Evolutionary conservation across 164 flowering plant genomes (phyloP).

Genomic region (Dillenia turbinata): DNA sequence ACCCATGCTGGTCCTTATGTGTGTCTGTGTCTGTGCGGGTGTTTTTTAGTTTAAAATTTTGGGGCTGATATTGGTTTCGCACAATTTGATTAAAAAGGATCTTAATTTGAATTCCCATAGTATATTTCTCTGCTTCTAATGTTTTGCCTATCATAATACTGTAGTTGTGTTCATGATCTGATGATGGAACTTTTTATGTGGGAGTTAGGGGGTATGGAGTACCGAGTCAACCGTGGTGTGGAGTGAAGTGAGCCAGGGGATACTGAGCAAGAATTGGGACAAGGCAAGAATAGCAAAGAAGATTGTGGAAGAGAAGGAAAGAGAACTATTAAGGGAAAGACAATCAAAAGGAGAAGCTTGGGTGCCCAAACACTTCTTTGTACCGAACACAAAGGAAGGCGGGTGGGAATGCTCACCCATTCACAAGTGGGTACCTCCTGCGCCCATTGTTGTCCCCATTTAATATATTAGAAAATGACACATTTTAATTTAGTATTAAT

Average conservation of each 20-base stretch:
- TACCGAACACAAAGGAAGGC: conserved; percentile 32
- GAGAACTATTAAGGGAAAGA: conserved; percentile 49
- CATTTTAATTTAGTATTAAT: too few species aligned
- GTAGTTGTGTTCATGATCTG: too few species aligned
- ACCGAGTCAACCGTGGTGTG: conserved; percentile 76
- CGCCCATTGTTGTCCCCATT: conserved; percentile 52
- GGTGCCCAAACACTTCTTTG: conserved; percentile 62
- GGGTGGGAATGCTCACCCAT: conserved; percentile 60
- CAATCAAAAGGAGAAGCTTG: conserved; percentile 39
- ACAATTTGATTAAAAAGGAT: too few species aligned
- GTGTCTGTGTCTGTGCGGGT: too few species aligned
- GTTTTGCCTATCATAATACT: too few species aligned
- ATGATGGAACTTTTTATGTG: too few species aligned
- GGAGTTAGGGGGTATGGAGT: conserved; percentile 38
- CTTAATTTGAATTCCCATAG: too few species aligned
- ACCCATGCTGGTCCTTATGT: background rate
- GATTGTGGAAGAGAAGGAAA: conserved; percentile 52
- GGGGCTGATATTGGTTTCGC: too few species aligned
- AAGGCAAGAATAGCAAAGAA: conserved; percentile 69
- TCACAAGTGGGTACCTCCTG: conserved; percentile 38
- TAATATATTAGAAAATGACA: background rate
- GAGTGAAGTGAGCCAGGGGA: conserved; percentile 57
- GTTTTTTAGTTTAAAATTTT: too few species aligned
- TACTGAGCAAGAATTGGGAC: conserved; percentile 61
- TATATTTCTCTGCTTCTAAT: too few species aligned